Conservation (phyloP, 2,329 filamentous ascomycete genomes). For the Chrysoporthe puriensis region DNA sequence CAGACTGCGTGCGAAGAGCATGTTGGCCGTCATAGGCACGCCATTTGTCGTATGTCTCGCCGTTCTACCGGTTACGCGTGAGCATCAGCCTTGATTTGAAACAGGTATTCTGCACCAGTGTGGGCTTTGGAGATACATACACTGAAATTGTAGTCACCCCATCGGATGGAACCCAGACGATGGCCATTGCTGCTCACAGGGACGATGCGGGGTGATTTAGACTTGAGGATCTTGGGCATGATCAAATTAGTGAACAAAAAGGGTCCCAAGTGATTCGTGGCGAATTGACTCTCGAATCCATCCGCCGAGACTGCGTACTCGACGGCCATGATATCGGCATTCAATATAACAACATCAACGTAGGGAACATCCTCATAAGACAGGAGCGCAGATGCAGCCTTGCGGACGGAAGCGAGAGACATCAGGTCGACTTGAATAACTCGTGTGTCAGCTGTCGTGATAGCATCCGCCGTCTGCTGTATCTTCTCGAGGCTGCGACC, state of each 20-base stretch:
- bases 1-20: conserved; percentile 17
- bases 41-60: conserved; percentile 20
- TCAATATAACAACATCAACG: conserved; percentile 6
- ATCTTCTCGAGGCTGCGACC: not conserved
- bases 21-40: conserved; percentile 18
- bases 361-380: not conserved
- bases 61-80: not conserved
- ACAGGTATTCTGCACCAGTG: not conserved
- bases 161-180: conserved; percentile 12
- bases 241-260: conserved; percentile 3
- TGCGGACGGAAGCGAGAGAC: conserved; percentile 7
- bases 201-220: not conserved
- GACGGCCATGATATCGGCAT: conserved; percentile 1
- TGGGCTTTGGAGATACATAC: not conserved
- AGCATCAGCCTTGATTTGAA: too few relatives aligned
- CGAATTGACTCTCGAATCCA: conserved; percentile 8
- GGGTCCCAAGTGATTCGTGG: conserved; percentile 5
- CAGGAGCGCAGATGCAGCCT: not conserved
- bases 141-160: conserved; percentile 20
- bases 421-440: conserved; percentile 7
- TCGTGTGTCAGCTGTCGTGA: not conserved
- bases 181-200: conserved; percentile 16
- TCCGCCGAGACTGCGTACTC: conserved; percentile 1
- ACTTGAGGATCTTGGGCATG: conserved; percentile 8
- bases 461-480: conserved; percentile 9